These are phyloP conservation scores for Nakazawaea sp. DNA, from an alignment of 805 yeast species.

Conservation along the genomic window DNA sequence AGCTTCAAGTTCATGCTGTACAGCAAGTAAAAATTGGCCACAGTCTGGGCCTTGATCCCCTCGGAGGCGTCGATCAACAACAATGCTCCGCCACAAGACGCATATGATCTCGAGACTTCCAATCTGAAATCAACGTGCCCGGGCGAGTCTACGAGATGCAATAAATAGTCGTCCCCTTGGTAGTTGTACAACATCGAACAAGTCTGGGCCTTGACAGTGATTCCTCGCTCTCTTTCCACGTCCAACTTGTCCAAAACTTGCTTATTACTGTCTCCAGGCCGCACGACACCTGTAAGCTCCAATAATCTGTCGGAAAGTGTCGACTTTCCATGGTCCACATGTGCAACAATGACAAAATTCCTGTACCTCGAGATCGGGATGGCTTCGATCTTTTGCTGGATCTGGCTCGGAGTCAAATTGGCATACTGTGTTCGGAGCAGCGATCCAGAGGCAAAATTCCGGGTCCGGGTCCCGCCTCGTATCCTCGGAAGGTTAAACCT, in stretches of 20 bases:
- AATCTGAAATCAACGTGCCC: conserved; percentile 96
- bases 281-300: conserved; percentile 84
- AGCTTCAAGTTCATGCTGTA: conserved; percentile 75
- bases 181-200: conserved; percentile 83
- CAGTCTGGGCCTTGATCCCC: conserved; percentile 97
- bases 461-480: no score
- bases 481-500: no score
- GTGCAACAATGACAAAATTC: conserved; percentile 93
- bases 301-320: conserved; percentile 84
- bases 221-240: conserved; percentile 94
- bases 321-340: conserved; percentile 81
- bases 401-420: conserved; percentile 13
- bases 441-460: no score
- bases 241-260: conserved; percentile 89
- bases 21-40: conserved; percentile 92
- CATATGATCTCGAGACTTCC: conserved; percentile 90
- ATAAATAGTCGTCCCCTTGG: conserved; percentile 64
- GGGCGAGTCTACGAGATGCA: conserved; percentile 94
- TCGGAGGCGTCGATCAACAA: conserved; percentile 90
- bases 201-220: conserved; percentile 95
- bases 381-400: conserved; percentile 55
- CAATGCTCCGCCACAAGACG: conserved; percentile 93
- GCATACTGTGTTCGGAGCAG: no score
- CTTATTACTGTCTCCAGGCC: conserved; percentile 58
- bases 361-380: conserved; percentile 82